Conservation (phyloP, 148 eudicot species). For the Drosera capensis region DNA sequence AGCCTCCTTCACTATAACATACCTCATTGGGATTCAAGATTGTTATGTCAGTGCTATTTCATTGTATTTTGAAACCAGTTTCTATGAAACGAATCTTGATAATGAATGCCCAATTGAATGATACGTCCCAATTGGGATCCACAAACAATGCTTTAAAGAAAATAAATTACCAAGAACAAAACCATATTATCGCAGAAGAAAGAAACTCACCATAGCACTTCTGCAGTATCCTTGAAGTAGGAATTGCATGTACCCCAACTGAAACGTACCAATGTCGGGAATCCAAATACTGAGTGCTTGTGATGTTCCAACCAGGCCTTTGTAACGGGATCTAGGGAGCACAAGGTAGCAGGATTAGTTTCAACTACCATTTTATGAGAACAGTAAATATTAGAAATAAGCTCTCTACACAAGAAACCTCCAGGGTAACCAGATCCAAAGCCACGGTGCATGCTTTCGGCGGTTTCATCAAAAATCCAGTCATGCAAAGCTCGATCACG, state of each 20-base stretch:
- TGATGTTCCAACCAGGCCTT: conserved; percentile 85
- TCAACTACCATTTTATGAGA: neutral
- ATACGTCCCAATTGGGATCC: neutral
- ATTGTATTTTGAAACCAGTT: too few relatives aligned
- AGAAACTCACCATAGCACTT: conserved; percentile 64
- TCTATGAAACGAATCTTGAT: neutral
- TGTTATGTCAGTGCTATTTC: too few relatives aligned
- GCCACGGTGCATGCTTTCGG: conserved; percentile 50
- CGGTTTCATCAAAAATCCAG: conserved; percentile 85
- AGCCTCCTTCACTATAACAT: too few relatives aligned
- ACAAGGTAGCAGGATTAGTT: neutral
- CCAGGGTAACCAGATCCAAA: conserved; percentile 99
- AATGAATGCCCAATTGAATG: neutral
- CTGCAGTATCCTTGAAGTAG: conserved; percentile 51
- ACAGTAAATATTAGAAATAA: neutral
- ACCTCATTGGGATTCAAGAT: too few relatives aligned
- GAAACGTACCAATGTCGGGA: conserved; percentile 89
- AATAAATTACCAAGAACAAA: neutral
- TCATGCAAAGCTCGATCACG: conserved; percentile 73
- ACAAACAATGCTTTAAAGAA: neutral
- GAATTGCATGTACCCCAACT: conserved; percentile 94
- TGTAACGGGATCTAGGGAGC: conserved; percentile 66
- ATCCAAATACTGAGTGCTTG: conserved; percentile 76
- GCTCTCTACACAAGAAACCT: conserved; percentile 27
- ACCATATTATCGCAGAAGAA: neutral